Evolutionary conservation across 106 monocot species (phyloP), one percentile per base, ranked within the genome.

Genomic region (Allium cepa): DNA sequence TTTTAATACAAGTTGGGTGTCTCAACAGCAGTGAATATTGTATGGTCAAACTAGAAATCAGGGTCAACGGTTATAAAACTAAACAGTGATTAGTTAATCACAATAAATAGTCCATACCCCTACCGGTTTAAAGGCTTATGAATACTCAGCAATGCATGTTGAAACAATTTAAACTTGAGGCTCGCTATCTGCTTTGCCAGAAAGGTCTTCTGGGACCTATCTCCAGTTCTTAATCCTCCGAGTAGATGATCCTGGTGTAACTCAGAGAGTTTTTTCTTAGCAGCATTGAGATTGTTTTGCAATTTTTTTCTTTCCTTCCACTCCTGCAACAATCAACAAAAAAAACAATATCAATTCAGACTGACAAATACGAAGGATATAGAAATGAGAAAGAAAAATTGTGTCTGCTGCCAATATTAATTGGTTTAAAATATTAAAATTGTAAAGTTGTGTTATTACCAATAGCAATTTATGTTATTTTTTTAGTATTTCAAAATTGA

Each of bases 251-350:
- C 72, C 64, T 93, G 93, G 57, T 78, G 79, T 55, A 89, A 70
- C 71, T 79, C 89, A 68, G 63, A 63, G 9, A 89, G 62, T 47
- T 84, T 81, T 72, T 79, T 93, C 79, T 93, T 93, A 22, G 83
- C 84, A 63, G 81, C 64, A 59, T 57, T 69, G 8, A 89, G 26
- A 56, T 77, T 83, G 27, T 77, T 77, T 53, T 80, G 83, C 12
- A 82, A 18, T 75, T 82, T 86, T 78, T 86, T 93, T 63, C 70
- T 86, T 73, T 93, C 69, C 75, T 76, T 93, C 89, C 93, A 89
- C 67, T 84, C 89, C 93, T 93, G 69, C 13, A 74, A 76, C 10
- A 67, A 72, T 13, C 47, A 46, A 62, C 46, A 62, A 62, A 46
- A 62, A 62, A 12, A 62, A 46, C 47, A 16, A 11, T 46, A 45